Evolutionary conservation across 768 basidiomycete species (phyloP), one percentile per base, ranked within the genome.

Genomic region (Suillus occidentalis): DNA sequence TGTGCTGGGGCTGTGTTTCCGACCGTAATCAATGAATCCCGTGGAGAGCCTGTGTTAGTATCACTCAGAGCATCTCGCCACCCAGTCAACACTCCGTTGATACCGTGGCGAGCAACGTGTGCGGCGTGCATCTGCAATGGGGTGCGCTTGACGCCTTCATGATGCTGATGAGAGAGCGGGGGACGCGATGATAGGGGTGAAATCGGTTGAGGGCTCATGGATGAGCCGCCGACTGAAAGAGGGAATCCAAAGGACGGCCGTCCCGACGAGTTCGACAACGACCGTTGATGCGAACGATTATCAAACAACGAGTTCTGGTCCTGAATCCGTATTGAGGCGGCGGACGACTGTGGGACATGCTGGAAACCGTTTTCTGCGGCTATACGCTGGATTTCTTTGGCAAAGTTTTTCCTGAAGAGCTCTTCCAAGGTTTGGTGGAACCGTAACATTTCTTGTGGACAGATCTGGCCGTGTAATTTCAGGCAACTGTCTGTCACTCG

Each of bases 351-450:
- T 6, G 80, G 75, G 64, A 76, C 71, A 50, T 81, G 81, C 57
- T 88, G 87, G 20, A 87, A 81, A 36, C 80, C 79, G 52, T 90
- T 74, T 50, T 79, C 90, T 7, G 89, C 82, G 1, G 82, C 84
- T 55, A 95, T 79, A 5, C 90, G 86, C 59, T 85, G 84, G 53
- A 95, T 90, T 72, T 95, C 93, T 43, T 94, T 93, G 4, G 85
- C 76, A 78, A 93, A 95, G 71, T 93, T 93, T 75, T 90, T 92
- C 63, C 81, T 85, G 82, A 94, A 95, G 76, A 95, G 90, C 66
- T 85, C 88, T 73, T 92, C 89, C 53, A 99, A 81, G 0, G 94
- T 94, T 65, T 90, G 89, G 73, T 99, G 96, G 84, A 98, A 98
- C 6, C 88, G 85, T n/a, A 90, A 79, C 84, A 97, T 97, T 74